Conservation (phyloP, 2,329 filamentous ascomycete species). For the Aspergillus aculeatinus region DNA sequence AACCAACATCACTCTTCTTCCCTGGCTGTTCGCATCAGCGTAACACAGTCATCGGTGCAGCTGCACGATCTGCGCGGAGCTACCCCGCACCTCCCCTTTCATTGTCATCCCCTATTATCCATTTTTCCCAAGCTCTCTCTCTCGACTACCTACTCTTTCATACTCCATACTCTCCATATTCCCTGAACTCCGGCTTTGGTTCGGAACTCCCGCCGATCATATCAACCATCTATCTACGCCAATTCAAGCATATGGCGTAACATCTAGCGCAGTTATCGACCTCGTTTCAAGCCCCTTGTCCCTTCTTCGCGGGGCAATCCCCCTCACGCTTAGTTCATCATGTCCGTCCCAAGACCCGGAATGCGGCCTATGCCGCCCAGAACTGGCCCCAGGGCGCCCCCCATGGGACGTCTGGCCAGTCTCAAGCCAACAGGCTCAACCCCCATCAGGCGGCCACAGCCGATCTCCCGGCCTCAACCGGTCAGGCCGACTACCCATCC, state of each 20-base stretch:
- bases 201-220: background rate
- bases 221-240: background rate
- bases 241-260: background rate
- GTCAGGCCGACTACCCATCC: constrained; percentile 36
- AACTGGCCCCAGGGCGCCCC: constrained; percentile 24
- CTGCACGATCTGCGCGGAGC: background rate
- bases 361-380: constrained; percentile 34
- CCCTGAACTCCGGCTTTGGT: background rate
- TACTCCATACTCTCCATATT: background rate
- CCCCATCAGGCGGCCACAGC: constrained; percentile 40
- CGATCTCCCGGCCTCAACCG: constrained; percentile 30
- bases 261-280: background rate
- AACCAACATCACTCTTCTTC: background rate
- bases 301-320: too few relatives aligned
- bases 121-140: background rate
- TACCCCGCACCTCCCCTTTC: background rate
- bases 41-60: background rate
- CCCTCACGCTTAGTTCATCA: constrained; percentile 12
- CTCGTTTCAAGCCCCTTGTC: too few relatives aligned
- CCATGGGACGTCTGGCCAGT: constrained; percentile 41
- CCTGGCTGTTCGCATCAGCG: background rate
- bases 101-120: background rate
- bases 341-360: constrained; percentile 35
- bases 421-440: constrained; percentile 38
- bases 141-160: background rate